Evolutionary conservation across 2,329 filamentous ascomycete species (phyloP).

Genomic region (Sphaerulina populicola): DNA sequence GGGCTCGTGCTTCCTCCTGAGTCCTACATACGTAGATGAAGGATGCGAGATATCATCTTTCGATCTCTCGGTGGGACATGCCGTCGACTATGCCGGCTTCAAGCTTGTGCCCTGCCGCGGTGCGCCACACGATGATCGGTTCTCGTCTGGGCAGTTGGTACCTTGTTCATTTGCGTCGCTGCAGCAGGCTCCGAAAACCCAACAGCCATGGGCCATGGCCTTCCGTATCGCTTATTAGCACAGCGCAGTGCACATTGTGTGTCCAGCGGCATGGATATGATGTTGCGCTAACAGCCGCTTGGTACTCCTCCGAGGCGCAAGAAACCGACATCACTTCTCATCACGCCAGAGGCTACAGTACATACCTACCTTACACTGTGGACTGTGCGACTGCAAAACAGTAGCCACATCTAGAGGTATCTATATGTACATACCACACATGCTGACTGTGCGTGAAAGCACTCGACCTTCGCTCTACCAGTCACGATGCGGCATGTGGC

Average conservation of each 20-base stretch:
- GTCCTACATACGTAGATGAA: no score
- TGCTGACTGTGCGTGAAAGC: no score
- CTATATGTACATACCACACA: no score
- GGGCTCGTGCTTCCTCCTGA: background rate
- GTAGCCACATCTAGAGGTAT: background rate
- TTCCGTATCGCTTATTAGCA: background rate
- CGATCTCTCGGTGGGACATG: background rate
- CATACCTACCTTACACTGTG: no score
- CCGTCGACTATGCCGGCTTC: background rate
- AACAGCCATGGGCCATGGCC: background rate
- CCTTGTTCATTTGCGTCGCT: background rate
- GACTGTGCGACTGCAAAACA: no score
- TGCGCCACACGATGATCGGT: background rate
- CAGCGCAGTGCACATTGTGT: background rate
- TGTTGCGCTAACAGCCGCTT: conserved; percentile 3
- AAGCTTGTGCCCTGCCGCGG: background rate
- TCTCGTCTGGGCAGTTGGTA: background rate
- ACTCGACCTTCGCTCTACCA: no score
- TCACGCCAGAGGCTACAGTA: background rate
- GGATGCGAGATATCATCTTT: background rate
- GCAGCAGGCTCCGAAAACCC: background rate
- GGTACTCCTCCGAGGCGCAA: background rate
- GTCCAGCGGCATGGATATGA: background rate
- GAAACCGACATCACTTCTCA: background rate
- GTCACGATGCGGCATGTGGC: no score